phyloP scores from a whole-genome alignment of 139 green algal genomes.

The Chlamydomonas eustigma region DNA sequence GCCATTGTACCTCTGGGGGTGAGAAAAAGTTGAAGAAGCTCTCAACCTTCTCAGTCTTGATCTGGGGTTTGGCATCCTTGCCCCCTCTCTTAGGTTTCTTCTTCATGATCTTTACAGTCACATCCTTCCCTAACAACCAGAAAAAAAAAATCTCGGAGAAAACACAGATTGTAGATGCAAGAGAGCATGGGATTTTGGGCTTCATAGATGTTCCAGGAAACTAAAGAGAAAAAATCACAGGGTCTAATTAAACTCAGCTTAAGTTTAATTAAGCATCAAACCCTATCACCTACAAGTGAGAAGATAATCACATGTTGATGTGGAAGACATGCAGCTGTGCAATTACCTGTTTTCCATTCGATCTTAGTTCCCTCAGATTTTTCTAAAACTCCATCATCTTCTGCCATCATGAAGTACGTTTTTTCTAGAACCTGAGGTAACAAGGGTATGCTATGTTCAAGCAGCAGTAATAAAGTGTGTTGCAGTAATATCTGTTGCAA shows the following conservation, averaged over 20 bases:
- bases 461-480: neutral
- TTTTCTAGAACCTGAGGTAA: constrained; percentile 50
- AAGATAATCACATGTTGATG: neutral
- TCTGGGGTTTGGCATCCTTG: constrained; percentile 70
- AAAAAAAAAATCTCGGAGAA: no score
- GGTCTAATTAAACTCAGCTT: constrained; percentile 2
- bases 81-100: constrained; percentile 91
- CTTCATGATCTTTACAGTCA: constrained; percentile 91
- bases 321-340: neutral
- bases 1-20: constrained; percentile 59
- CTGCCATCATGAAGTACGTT: constrained; percentile 84
- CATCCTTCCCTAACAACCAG: constrained; percentile 75
- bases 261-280: neutral
- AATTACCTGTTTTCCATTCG: constrained; percentile 58
- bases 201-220: no score
- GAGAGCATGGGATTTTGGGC: no score
- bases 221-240: no score
- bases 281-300: neutral
- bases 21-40: constrained; percentile 96
- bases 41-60: constrained; percentile 79
- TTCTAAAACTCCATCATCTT: constrained; percentile 81
- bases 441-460: neutral
- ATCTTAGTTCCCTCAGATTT: constrained; percentile 78
- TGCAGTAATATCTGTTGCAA: neutral
- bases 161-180: no score